A percentile compares a stretch with the other conserved stretches of the same genome.
Conservation (phyloP, 2,329 filamentous ascomycete species). For the Biscogniauxia marginata region DNA sequence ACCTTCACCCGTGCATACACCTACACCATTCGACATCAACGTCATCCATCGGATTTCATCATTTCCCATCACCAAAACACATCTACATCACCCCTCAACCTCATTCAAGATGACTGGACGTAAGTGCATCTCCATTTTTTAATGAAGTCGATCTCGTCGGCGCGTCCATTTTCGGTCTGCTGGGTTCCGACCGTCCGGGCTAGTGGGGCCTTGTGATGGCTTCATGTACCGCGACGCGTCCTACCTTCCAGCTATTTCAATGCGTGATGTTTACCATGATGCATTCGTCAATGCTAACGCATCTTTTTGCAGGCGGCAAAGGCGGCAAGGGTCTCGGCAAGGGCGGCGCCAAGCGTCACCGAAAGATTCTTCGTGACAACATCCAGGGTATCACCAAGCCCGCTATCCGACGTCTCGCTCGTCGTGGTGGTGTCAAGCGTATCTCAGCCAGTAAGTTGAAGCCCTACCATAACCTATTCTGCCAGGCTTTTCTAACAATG, state of each 20-base stretch:
- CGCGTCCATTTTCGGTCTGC: slow-evolving; percentile 12
- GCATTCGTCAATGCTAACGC: slow-evolving; percentile 41
- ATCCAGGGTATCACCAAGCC: slow-evolving; percentile 99
- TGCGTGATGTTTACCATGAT: slow-evolving; percentile 2
- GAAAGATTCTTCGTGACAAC: slow-evolving; percentile 99
- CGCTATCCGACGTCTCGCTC: slow-evolving; percentile 95
- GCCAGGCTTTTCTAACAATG: slow-evolving; percentile 10
- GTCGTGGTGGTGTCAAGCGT: slow-evolving; percentile 99
- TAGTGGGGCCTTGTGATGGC: slow-evolving; percentile 26
- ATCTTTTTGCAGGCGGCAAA: slow-evolving; percentile 69
- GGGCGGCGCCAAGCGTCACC: slow-evolving; percentile 97
- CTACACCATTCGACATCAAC: slow-evolving; percentile 26
- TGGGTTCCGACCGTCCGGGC: slow-evolving; percentile 4
- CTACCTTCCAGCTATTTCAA: slow-evolving; percentile 16
- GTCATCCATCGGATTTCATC: slow-evolving; percentile 24
- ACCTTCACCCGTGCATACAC: slow-evolving; percentile 26
- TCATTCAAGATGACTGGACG: slow-evolving; percentile 68
- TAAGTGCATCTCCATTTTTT: slow-evolving; percentile 47
- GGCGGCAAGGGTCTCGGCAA: slow-evolving; percentile 98
- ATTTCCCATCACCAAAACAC: slow-evolving; percentile 31
- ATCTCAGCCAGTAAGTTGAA: slow-evolving; percentile 80
- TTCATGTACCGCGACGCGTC: slow-evolving; percentile 30
- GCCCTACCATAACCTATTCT: slow-evolving; percentile 14
- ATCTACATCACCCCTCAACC: slow-evolving; percentile 25
- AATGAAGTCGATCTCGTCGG: slow-evolving; percentile 13